phyloP scores from a whole-genome alignment of 805 yeast species.

The Metschnikowia borealis region DNA sequence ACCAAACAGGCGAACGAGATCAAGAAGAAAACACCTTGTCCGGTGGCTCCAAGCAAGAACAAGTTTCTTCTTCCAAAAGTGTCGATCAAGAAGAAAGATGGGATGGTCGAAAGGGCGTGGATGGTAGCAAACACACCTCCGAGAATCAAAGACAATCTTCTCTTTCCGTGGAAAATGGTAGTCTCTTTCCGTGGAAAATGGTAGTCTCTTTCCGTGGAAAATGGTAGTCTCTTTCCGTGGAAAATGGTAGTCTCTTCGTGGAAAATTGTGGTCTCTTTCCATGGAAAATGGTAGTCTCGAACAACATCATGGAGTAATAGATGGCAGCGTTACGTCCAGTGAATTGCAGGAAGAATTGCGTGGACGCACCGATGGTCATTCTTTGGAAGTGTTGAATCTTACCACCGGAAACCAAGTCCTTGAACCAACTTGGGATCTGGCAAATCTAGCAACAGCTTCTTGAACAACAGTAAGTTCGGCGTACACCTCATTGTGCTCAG shows the following conservation, averaged over 20 bases:
- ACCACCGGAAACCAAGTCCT: constrained; percentile 44
- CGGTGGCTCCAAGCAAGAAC: constrained; percentile 40
- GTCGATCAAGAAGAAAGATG: constrained; percentile 42
- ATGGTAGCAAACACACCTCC: constrained; percentile 65
- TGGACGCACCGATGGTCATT: constrained; percentile 57
- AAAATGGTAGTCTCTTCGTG: no score
- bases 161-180: constrained; percentile 43
- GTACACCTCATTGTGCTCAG: constrained; percentile 37
- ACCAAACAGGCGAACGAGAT: constrained; percentile 41
- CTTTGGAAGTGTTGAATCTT: constrained; percentile 60
- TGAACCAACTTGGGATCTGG: constrained; percentile 43
- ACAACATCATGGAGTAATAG: constrained; percentile 58
- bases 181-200: no score
- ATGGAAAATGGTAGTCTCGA: no score
- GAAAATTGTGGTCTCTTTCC: no score
- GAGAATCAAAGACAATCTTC: constrained; percentile 53
- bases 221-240: no score
- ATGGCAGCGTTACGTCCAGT: constrained; percentile 71
- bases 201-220: no score
- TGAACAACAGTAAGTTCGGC: constrained; percentile 44
- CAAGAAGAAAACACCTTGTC: constrained; percentile 38
- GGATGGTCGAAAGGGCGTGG: constrained; percentile 51
- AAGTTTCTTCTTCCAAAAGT: constrained; percentile 44
- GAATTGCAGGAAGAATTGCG: constrained; percentile 68
- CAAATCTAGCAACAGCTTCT: constrained; percentile 49